Conservation (phyloP, 2,329 filamentous ascomycete genomes). For the Microcyclospora tardicrescens region DNA sequence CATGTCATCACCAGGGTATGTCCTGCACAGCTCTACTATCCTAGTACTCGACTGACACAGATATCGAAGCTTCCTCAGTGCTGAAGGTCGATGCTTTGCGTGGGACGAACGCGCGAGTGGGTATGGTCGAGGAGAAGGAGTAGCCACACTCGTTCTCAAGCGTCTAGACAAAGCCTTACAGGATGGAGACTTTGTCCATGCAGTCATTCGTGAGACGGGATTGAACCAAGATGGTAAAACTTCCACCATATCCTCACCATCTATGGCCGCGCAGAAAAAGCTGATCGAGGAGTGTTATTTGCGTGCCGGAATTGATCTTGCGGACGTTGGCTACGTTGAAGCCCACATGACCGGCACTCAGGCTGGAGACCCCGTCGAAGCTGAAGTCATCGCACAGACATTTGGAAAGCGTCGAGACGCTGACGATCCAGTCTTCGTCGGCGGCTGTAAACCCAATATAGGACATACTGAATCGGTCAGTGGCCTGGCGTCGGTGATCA, state of each 20-base stretch:
- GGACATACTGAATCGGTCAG: slow-evolving; percentile 4
- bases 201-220: not conserved
- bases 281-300: not conserved
- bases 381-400: slow-evolving; percentile 1
- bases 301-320: not conserved
- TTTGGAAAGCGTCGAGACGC: slow-evolving; percentile 1
- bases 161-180: not conserved
- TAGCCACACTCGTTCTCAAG: not conserved
- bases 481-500: slow-evolving; percentile 4
- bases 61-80: not conserved
- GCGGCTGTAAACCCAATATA: slow-evolving; percentile 10
- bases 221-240: not conserved
- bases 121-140: slow-evolving; percentile 37
- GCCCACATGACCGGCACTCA: slow-evolving; percentile 12
- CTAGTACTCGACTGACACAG: no score
- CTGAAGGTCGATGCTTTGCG: slow-evolving; percentile 6
- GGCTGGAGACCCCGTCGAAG: slow-evolving; percentile 8
- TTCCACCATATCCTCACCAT: not conserved
- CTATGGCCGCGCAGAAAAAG: not conserved
- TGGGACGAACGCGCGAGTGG: slow-evolving; percentile 32
- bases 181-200: not conserved
- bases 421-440: slow-evolving; percentile 4
- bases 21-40: no score
- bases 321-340: slow-evolving; percentile 6
- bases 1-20: no score